Evolutionary conservation across 2,329 filamentous ascomycete genomes (phyloP).

Genomic region (Aspergillus puulaauensis): DNA sequence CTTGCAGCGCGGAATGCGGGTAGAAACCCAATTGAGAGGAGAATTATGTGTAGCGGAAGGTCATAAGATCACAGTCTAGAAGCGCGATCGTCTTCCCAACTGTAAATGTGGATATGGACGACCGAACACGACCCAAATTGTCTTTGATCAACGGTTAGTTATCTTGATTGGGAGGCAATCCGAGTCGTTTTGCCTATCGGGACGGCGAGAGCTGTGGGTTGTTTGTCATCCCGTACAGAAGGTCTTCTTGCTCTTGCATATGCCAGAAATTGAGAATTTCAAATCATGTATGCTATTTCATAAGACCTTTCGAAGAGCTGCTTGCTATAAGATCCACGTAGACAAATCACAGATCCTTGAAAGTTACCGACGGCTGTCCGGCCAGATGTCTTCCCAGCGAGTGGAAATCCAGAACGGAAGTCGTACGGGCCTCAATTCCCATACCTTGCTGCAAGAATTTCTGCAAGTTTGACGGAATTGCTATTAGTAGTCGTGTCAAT

Average conservation of each 20-base stretch:
- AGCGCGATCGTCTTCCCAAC: neutral
- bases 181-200: neutral
- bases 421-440: slow-evolving; percentile 3
- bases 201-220: neutral
- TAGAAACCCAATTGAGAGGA: slow-evolving; percentile 3
- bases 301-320: neutral
- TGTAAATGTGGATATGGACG: slow-evolving; percentile 1
- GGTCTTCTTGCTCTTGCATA: slow-evolving; percentile 1
- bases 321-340: slow-evolving; percentile 1
- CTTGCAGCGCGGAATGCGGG: slow-evolving; percentile 3
- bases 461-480: slow-evolving; percentile 3
- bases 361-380: slow-evolving; percentile 2
- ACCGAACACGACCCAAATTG: neutral
- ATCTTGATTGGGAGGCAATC: neutral
- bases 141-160: slow-evolving; percentile 3
- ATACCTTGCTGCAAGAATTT: slow-evolving; percentile 3
- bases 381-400: slow-evolving; percentile 5
- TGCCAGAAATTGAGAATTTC: neutral
- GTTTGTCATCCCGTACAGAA: slow-evolving; percentile 4
- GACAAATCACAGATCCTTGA: slow-evolving; percentile 7
- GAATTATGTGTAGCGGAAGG: neutral
- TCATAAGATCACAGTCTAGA: slow-evolving; percentile 6
- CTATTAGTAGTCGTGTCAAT: slow-evolving; percentile 2
- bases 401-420: slow-evolving; percentile 4
- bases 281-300: slow-evolving; percentile 5